Conservation (phyloP, 2,329 filamentous ascomycete genomes). For the Diaporthe citri region DNA sequence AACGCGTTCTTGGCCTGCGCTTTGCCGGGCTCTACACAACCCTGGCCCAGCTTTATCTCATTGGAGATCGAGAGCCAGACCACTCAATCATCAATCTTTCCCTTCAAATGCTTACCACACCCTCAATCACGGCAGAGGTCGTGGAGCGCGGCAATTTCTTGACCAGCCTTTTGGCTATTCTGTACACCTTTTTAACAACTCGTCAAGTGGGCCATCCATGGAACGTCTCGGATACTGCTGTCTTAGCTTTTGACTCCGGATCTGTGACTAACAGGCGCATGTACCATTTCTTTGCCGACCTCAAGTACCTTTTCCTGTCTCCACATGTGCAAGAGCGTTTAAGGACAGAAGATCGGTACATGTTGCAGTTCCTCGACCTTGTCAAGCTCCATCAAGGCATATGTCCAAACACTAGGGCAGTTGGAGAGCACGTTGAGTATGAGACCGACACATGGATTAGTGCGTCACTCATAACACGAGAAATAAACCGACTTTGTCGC, state of each 20-base stretch:
- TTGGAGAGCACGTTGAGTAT: constrained; percentile 97
- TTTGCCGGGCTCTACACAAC: constrained; percentile 96
- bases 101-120: constrained; percentile 94
- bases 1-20: constrained; percentile 90
- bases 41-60: constrained; percentile 92
- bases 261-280: constrained; percentile 95
- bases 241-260: constrained; percentile 91
- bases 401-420: constrained; percentile 90
- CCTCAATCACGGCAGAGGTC: constrained; percentile 95
- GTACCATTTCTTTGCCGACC: constrained; percentile 97
- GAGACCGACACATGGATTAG: constrained; percentile 99
- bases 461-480: constrained; percentile 91
- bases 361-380: constrained; percentile 94
- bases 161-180: constrained; percentile 92
- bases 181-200: constrained; percentile 97
- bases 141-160: constrained; percentile 96
- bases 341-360: constrained; percentile 85
- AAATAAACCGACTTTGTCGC: constrained; percentile 92
- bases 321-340: constrained; percentile 89
- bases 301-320: constrained; percentile 91
- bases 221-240: constrained; percentile 87
- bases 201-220: constrained; percentile 95
- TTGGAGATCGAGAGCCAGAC: constrained; percentile 95
- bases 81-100: constrained; percentile 99
- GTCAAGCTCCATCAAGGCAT: constrained; percentile 98